These are phyloP conservation scores for Scedosporium aurantiacum DNA, from an alignment of 2,329 filamentous ascomycete species.

Conservation along the genomic window DNA sequence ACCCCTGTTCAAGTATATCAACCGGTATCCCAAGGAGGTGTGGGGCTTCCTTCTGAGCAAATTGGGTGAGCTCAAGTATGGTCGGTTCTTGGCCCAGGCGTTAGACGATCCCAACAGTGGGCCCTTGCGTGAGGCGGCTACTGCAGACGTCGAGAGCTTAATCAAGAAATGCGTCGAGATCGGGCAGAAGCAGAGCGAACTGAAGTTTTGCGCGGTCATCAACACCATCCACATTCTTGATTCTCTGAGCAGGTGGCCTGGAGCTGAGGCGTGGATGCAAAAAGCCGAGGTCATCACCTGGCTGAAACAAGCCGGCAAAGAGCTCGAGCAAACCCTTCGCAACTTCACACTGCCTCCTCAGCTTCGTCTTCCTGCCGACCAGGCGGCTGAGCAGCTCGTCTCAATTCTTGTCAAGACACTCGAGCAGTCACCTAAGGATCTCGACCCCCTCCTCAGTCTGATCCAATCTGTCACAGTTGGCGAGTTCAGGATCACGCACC, in stretches of 20 bases:
- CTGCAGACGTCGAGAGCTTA: conserved; percentile 61
- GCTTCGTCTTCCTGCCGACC: conserved; percentile 75
- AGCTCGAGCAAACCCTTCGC: conserved; percentile 65
- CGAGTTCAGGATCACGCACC: conserved; percentile 66
- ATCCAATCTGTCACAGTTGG: conserved; percentile 76
- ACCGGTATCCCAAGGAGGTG: conserved; percentile 81
- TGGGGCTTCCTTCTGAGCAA: conserved; percentile 71
- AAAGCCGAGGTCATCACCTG: conserved; percentile 49
- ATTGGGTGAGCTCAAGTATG: conserved; percentile 76
- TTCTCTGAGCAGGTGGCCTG: conserved; percentile 59
- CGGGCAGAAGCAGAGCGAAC: conserved; percentile 56
- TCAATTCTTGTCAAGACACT: conserved; percentile 73
- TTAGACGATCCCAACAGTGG: conserved; percentile 65
- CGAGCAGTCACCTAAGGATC: conserved; percentile 58
- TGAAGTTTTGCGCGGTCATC: conserved; percentile 57
- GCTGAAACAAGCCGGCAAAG: conserved; percentile 59
- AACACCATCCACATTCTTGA: conserved; percentile 82
- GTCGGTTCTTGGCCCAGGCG: conserved; percentile 82
- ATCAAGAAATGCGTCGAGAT: conserved; percentile 55
- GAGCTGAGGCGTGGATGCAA: conserved; percentile 60
- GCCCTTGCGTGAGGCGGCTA: conserved; percentile 62
- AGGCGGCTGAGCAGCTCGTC: conserved; percentile 82
- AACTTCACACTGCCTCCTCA: conserved; percentile 57
- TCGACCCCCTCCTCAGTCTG: conserved; percentile 75
- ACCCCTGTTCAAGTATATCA: conserved; percentile 85